Evolutionary conservation across 176 grass and related monocot genomes (phyloP).

Genomic region (Stipa capillata): DNA sequence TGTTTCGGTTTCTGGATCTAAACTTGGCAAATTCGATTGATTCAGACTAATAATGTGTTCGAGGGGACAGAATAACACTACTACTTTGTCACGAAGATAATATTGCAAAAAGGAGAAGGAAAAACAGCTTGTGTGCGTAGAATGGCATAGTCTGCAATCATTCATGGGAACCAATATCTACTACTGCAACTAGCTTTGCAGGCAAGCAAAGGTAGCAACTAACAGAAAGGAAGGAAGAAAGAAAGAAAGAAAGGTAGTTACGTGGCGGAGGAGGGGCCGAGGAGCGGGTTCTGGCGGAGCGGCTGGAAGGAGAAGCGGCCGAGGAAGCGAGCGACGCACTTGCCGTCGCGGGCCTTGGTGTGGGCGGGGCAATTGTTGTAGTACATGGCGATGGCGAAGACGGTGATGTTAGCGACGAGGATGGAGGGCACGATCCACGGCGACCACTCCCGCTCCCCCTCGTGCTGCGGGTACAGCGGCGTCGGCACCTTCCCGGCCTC

Average conservation of each 20-base stretch:
- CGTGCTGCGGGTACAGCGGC: conserved; percentile 74
- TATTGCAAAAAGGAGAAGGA: not conserved
- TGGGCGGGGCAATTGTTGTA: conserved; percentile 78
- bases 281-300: conserved; percentile 74
- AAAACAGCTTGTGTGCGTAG: not conserved
- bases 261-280: conserved; percentile 79
- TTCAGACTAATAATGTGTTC: not conserved
- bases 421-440: conserved; percentile 72
- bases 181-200: not conserved
- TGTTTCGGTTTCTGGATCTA: not conserved
- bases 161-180: not conserved
- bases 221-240: not conserved
- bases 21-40: not conserved
- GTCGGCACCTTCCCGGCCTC: conserved; percentile 29
- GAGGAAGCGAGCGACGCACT: conserved; percentile 65
- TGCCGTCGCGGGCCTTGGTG: not conserved
- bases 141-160: not conserved
- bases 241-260: not conserved
- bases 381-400: conserved; percentile 89
- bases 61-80: not conserved
- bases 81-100: not conserved
- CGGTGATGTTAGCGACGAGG: conserved; percentile 60
- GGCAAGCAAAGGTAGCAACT: not conserved
- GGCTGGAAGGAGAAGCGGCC: conserved; percentile 78
- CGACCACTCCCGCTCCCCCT: conserved; percentile 71